Evolutionary conservation across 106 monocot genomes (phyloP), one percentile per base, ranked within the genome.

Genomic region (Apostasia ramifera): DNA sequence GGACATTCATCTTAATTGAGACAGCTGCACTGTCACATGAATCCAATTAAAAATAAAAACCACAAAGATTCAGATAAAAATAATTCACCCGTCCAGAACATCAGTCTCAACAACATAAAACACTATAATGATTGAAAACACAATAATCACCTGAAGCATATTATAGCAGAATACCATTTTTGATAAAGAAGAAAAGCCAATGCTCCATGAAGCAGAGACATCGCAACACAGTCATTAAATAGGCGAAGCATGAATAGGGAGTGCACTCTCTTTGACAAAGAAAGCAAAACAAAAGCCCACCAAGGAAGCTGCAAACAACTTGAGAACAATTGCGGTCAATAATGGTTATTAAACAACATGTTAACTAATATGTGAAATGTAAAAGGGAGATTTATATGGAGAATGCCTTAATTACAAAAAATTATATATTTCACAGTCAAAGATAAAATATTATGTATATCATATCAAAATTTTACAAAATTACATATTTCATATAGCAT

Each of bases 1-100:
- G 93, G 26, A 98, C 87, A 72, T 93, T 98, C 98, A 93, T 93
- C 83, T 98, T 98, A 59, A 98, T 79, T 57, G 98, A 98, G 40
- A 98, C 90, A 75, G 98, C 93, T 78, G 68, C 89, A 84, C 93
- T 88, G 77, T 47, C 83, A 51, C 48, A 26, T 67, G 49, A 57
- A 59, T 40, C 5, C 40, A 46, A 71, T 58, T 53, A 69, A 41
- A 5, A 45, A 3, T 57, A 39, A 66, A 6, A 8, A 46, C 12
- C 66, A 76, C 10, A 52, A 14, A 40, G 48, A 15, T 42, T 59
- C 67, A 38, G 1, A 53, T 9, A 74, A 40, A 2, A 7, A 75
- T 48, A 48, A 38, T 26, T 26, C 0, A 26, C 26, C 26, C 26
- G 26, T 26, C 26, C 26, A 26, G 26, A 26, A 26, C 26, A 26